A percentile compares a stretch with the other conserved stretches of the same genome.
Evolutionary conservation across 371 early-diverging fungal species (phyloP).

Genomic region (Rhizopus arrhizus): DNA sequence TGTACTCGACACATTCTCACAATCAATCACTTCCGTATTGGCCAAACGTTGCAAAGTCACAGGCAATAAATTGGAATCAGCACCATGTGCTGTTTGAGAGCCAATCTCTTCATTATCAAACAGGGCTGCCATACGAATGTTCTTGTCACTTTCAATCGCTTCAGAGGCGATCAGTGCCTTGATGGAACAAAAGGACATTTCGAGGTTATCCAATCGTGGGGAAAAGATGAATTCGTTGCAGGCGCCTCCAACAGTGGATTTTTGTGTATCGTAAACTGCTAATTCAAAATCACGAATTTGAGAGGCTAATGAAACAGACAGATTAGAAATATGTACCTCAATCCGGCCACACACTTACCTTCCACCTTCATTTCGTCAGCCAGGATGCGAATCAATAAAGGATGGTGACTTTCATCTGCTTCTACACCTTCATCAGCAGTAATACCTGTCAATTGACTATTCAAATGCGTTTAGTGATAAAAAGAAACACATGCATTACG

Average conservation of each 20-base stretch:
- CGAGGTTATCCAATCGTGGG: constrained; percentile 93
- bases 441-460: constrained; percentile 35
- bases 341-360: constrained; percentile 38
- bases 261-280: constrained; percentile 80
- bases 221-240: constrained; percentile 93
- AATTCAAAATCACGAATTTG: constrained; percentile 94
- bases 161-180: constrained; percentile 61
- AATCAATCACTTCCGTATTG: constrained; percentile 38
- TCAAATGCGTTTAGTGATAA: not conserved
- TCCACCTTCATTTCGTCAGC: constrained; percentile 74
- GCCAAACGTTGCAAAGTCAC: constrained; percentile 67
- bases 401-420: constrained; percentile 68
- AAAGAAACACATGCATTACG: not conserved
- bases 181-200: constrained; percentile 86
- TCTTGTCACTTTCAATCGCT: constrained; percentile 65
- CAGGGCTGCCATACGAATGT: constrained; percentile 84
- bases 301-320: constrained; percentile 39
- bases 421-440: constrained; percentile 36
- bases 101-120: constrained; percentile 99
- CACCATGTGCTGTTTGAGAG: constrained; percentile 94
- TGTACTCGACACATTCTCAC: constrained; percentile 35
- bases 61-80: constrained; percentile 88
- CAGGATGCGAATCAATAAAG: constrained; percentile 72
- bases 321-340: not conserved
- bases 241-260: constrained; percentile 84